Base-by-base conservation (phyloP, 192 early-diverging fungal genomes). In the Chytriomyces sp. region DNA sequence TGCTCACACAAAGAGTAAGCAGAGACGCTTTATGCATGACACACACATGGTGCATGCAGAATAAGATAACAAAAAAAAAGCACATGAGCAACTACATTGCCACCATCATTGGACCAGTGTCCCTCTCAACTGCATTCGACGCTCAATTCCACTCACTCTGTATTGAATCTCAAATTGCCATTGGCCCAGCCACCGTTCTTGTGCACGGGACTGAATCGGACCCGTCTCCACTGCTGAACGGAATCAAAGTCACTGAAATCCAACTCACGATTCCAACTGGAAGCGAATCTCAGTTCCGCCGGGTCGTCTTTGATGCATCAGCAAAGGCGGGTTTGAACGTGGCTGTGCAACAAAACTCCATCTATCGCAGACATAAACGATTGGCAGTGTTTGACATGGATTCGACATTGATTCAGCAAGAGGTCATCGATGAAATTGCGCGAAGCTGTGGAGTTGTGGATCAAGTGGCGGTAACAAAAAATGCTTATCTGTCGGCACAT, bases 361-460 rank as follows among this genome's bases (percentile, higher is more conserved):
- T 97, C 7, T 97, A 92, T 82, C 83, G 96, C 45, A 86, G 89
- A 50, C 88, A 96, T 73, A 97, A 97, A 83, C 89, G 97, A 53
- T 87, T 99, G 67, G 96, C 96, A 6, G 95, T 99, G 28, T 99
- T 99, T 84, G 97, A 99, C 83, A 99, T 99, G 97, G 97, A 99
- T 82, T 97, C 95, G 5, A 99, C 97, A 6, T 80, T 99, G 45
- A 99, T 99, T 77, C 93, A 94, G 82, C 97, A 99, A 82, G 97
- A 99, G 72, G 96, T 98, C 35, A 99, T 99, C 88, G 97, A 99
- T 82, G 97, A 99, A 86, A 95, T 99, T 85, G 97, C 96, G 5
- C 85, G 92, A 43, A 85, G 93, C 75, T 91, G 94, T 11, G 96
- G 96, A 60, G 94, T 99, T 53, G 94, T 96, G 46, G 89, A 93